These are phyloP conservation scores for Ceratocystis ficicola DNA, from an alignment of 2,329 filamentous ascomycete species.

Conservation along the genomic window DNA sequence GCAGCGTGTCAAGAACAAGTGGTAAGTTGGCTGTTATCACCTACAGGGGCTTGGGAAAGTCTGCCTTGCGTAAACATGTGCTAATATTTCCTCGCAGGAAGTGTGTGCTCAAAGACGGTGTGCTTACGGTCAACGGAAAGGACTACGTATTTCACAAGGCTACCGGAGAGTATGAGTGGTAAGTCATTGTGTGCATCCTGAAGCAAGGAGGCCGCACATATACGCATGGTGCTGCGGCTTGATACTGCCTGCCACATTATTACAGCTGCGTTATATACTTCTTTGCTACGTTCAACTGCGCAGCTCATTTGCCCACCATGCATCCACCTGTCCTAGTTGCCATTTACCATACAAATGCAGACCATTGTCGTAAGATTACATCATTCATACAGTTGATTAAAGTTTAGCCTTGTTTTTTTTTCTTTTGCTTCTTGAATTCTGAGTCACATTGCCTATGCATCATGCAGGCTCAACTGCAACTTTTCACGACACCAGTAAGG, in stretches of 20 bases:
- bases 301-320: no score
- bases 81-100: constrained; percentile 49
- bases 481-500: neutral
- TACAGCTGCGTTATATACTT: neutral
- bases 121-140: constrained; percentile 83
- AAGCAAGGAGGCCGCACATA: neutral
- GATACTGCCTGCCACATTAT: neutral
- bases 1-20: constrained; percentile 97
- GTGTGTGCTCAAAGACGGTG: constrained; percentile 94
- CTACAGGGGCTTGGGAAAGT: neutral
- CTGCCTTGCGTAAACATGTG: neutral
- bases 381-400: neutral
- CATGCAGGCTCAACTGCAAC: neutral
- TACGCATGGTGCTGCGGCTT: neutral
- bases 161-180: constrained; percentile 97
- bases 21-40: constrained; percentile 38
- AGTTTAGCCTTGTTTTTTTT: neutral
- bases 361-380: constrained; percentile 2
- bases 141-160: constrained; percentile 98
- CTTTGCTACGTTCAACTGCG: neutral
- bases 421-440: neutral
- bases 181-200: constrained; percentile 26
- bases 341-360: neutral
- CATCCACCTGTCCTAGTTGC: no score
- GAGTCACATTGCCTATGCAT: neutral